Base-by-base conservation (phyloP, 2,329 filamentous ascomycete genomes). In the Epichloe coenophiala region DNA sequence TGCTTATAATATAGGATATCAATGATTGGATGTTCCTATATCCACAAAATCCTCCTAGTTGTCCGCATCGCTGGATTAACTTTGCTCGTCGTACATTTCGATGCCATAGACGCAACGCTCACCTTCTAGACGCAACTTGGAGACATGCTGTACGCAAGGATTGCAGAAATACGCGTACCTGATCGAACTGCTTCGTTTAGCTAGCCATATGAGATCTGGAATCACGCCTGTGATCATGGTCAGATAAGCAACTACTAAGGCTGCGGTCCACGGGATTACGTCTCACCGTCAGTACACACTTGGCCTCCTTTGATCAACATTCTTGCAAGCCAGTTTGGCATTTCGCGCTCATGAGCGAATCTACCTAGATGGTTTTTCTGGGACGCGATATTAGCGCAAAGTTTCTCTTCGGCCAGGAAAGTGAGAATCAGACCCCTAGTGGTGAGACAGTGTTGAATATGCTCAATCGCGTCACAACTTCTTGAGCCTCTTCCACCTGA, bases 11-110 rank as follows among this genome's bases (percentile, higher is more conserved):
- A 63, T 88, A 90, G 0, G 89, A 91, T 13, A 84, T 71, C 57
- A 96, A 67, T 82, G 94, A 94, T 64, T 97, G 93, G 35, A 95
- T 94, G 61, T 95, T 97, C 40, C 91, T 79, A 63, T 96, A 97
- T 3, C 91, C 91, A 63, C 91, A 97, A 63, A 97, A 97, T 5
- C 88, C 86, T 21, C 89, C 89, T 79, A 21, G 3, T 27, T 4
- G 23, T 23, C 42, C 47, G 15, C 23, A 17, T 15, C 15, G 5
- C n/a, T 21, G 2, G 4, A 23, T 49, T n/a, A 49, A 39, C 19
- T 37, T 12, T 33, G 27, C 3, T 38, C 7, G 9, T 33, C 33
- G 8, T 42, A 19, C 15, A 23, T 7, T 19, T 41, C 31, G n/a
- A 31, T 4, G 11, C 11, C 11, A 36, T 6, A 36, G 17, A 9